Evolutionary conservation across 768 basidiomycete genomes (phyloP).

Genomic region (Tephrocybe sp.): DNA sequence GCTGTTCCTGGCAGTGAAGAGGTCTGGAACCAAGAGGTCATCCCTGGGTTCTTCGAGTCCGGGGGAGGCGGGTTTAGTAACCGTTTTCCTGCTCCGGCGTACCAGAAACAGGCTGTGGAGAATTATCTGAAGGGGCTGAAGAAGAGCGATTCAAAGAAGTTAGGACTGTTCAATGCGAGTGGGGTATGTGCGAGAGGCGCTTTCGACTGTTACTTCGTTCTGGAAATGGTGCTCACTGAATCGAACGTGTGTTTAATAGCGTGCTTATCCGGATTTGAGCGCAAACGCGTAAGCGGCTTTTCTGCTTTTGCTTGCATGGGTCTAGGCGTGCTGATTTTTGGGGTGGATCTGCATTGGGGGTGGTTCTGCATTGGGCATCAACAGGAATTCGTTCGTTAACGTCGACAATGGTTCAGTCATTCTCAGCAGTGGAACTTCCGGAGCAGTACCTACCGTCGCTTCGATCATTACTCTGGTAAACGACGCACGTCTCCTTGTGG

Average conservation of each 20-base stretch:
- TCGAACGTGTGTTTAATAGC: conserved; percentile 10
- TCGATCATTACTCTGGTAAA: conserved; percentile 37
- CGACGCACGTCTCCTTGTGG: conserved; percentile 31
- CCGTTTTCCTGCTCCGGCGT: conserved; percentile 36
- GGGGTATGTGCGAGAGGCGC: conserved; percentile 26
- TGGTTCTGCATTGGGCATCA: neutral
- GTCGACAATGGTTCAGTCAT: conserved; percentile 25
- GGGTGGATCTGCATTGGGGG: neutral
- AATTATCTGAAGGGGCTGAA: conserved; percentile 29
- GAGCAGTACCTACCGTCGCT: conserved; percentile 30
- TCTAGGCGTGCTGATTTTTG: neutral
- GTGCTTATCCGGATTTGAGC: conserved; percentile 33
- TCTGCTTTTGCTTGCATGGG: conserved; percentile 12
- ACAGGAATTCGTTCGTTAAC: conserved; percentile 13
- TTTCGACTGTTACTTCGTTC: neutral
- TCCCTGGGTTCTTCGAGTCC: conserved; percentile 31
- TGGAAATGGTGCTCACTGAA: neutral
- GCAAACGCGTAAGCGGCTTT: conserved; percentile 31
- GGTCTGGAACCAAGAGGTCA: conserved; percentile 27
- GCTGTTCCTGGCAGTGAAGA: conserved; percentile 25
- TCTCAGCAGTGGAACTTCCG: conserved; percentile 28
- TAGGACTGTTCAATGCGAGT: conserved; percentile 22
- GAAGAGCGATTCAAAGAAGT: conserved; percentile 23
- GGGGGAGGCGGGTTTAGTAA: conserved; percentile 34
- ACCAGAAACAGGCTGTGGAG: conserved; percentile 33